These are phyloP conservation scores for Emydomyces testavorans DNA, from an alignment of 2,329 filamentous ascomycete species.

Conservation along the genomic window DNA sequence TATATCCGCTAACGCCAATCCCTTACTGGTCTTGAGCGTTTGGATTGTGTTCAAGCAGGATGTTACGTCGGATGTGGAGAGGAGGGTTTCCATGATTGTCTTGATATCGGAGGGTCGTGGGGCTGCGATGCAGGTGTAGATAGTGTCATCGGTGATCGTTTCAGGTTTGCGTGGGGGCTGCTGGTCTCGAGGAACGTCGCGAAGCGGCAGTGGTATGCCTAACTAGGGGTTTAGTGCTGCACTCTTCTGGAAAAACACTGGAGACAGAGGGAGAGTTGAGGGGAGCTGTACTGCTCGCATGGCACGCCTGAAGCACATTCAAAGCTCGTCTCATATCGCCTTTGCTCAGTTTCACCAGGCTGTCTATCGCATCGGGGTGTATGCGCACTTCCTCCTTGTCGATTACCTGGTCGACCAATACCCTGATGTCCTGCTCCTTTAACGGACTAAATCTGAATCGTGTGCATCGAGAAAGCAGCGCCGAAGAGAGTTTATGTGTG, in stretches of 20 bases:
- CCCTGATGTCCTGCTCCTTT: constrained; percentile 74
- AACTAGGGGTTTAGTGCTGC: not conserved
- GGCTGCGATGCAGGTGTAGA: constrained; percentile 95
- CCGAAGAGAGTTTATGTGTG: constrained; percentile 91
- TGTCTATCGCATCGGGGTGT: constrained; percentile 64
- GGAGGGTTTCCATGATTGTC: constrained; percentile 70
- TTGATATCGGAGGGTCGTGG: constrained; percentile 81
- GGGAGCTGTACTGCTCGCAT: constrained; percentile 63
- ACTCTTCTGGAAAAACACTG: not conserved
- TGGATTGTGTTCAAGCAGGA: constrained; percentile 82
- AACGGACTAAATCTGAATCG: constrained; percentile 89
- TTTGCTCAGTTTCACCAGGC: constrained; percentile 75
- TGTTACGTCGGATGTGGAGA: constrained; percentile 76
- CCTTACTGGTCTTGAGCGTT: constrained; percentile 71
- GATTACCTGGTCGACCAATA: constrained; percentile 79
- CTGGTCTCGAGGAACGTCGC: constrained; percentile 47
- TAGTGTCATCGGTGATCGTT: constrained; percentile 77
- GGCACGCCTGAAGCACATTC: constrained; percentile 92
- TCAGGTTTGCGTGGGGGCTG: constrained; percentile 55
- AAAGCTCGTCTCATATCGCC: constrained; percentile 92
- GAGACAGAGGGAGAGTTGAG: not conserved
- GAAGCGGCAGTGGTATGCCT: constrained; percentile 57
- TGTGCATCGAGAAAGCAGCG: constrained; percentile 83
- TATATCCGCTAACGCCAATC: constrained; percentile 85
- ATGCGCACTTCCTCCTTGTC: constrained; percentile 79